These are phyloP conservation scores for Malus fusca DNA, from an alignment of 306 rosid species.

Conservation along the genomic window DNA sequence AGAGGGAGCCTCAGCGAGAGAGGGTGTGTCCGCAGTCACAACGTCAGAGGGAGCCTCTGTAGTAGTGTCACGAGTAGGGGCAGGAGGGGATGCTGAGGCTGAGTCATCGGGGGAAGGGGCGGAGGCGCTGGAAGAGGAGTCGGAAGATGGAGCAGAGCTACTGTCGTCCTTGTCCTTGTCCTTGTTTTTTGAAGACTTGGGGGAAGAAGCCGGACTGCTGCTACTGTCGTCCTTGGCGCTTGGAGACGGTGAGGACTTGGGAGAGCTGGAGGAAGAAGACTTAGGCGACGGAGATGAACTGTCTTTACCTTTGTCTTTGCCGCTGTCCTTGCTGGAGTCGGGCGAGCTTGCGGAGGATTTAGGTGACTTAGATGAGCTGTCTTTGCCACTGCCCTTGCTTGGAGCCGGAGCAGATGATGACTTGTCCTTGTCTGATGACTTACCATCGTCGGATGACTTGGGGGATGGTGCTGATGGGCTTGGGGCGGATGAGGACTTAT, in stretches of 20 bases:
- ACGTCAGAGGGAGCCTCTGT: neutral
- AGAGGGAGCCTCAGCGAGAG: neutral
- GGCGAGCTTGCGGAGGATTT: neutral
- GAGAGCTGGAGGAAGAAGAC: neutral
- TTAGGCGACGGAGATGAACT: neutral
- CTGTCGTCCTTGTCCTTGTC: neutral
- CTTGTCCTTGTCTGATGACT: neutral
- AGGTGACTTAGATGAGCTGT: neutral
- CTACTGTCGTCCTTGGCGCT: neutral
- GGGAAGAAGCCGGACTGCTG: conserved; percentile 3
- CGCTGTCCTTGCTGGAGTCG: neutral
- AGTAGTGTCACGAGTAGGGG: neutral
- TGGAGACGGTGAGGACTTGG: neutral
- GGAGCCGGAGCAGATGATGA: neutral
- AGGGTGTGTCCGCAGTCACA: conserved; percentile 1
- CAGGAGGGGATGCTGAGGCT: conserved; percentile 4
- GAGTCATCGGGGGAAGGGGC: conserved; percentile 25
- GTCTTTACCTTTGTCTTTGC: neutral
- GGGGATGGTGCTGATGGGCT: neutral
- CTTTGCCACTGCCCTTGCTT: neutral
- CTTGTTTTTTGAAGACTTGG: neutral
- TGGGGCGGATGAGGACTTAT: neutral
- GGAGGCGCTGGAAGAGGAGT: conserved; percentile 43
- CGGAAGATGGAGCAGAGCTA: conserved; percentile 20
- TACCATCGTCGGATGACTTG: neutral